phyloP scores from a whole-genome alignment of 305 asterid species.

The Fraxinus albicans region DNA sequence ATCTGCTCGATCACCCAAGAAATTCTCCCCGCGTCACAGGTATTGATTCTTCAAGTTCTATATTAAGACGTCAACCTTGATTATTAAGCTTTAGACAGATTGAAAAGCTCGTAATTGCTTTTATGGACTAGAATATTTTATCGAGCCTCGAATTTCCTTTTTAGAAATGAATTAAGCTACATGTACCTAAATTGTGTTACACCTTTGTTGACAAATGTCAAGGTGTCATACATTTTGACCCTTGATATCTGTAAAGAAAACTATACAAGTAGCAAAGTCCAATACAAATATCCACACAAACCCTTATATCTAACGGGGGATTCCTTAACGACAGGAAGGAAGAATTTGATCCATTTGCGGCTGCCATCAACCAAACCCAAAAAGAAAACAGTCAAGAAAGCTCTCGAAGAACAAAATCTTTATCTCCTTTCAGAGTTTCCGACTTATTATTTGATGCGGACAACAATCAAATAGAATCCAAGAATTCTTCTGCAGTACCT shows the following conservation, averaged over 20 bases:
- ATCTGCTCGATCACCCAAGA: slow-evolving; percentile 50
- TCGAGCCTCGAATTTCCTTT: neutral
- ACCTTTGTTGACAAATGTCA: no score
- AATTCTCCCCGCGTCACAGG: slow-evolving; percentile 44
- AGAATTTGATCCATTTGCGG: slow-evolving; percentile 59
- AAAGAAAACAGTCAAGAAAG: slow-evolving; percentile 22
- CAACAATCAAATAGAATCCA: slow-evolving; percentile 6
- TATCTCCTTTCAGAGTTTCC: slow-evolving; percentile 66
- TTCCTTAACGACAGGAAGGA: slow-evolving; percentile 13
- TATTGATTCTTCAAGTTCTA: neutral
- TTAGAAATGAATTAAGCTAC: neutral
- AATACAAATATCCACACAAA: neutral
- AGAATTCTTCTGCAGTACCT: slow-evolving; percentile 20
- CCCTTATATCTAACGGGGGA: neutral
- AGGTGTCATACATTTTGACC: no score
- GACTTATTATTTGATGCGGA: slow-evolving; percentile 55
- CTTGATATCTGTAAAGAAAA: no score
- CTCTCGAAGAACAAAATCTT: slow-evolving; percentile 51
- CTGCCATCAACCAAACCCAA: slow-evolving; percentile 48
- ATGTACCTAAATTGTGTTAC: no score
- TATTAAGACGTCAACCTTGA: neutral
- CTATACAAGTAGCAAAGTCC: no score
- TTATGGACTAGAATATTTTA: no score
- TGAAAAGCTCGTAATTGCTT: no score
- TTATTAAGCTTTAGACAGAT: neutral